Base-by-base conservation (phyloP, 2,329 filamentous ascomycete species). In the Periglandula ipomoeae region DNA sequence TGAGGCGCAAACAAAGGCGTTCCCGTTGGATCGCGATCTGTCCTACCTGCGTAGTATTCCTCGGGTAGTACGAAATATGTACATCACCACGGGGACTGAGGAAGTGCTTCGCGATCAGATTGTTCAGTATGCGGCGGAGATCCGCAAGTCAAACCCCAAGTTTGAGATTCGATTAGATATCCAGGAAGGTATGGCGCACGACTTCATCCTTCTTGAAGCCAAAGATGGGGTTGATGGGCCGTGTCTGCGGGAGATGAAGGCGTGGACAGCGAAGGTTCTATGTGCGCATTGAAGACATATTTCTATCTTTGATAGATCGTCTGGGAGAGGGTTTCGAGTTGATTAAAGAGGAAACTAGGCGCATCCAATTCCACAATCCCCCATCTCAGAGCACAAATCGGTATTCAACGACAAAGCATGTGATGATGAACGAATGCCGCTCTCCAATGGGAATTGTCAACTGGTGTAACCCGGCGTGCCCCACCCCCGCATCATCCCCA, bases 91-190 rank as follows among this genome's bases (percentile, higher is more conserved):
- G 3, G 52, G 52, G n/a, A 24, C 42, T 2, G 45, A 54, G 17
- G 50, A 54, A 26, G 52, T 54, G 7, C 43, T 52, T n/a, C 45
- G 46, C 3, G 52, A 54, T 30, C 48, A 52, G 6, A 41, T 17
- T 2, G 20, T 45, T 3, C 23, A 19, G 4, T 54, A 51, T 15
- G 43, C 27, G 1, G 22, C 46, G 8, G 48, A 35, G 7, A 46
- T 56, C 24, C 44, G 42, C 15, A 37, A 24, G 3, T 20, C 37
- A n/a, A 56, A 52, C 30, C 52, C 55, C 5, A 23, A 24, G 5
- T 44, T 56, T 20, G 42, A 46, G 5, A 44, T 56, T 35, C 34
- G 37, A 17, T 20, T 48, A 11, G 49, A 50, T 5, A n/a, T 49
- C 13, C 40, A 38, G 3, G 38, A 43, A 15, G 20, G 26, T 11